A percentile compares a stretch with the other conserved stretches of the same genome.
Evolutionary conservation across 2,329 filamentous ascomycete species (phyloP).

Genomic region (Calonectria multiphialidica): DNA sequence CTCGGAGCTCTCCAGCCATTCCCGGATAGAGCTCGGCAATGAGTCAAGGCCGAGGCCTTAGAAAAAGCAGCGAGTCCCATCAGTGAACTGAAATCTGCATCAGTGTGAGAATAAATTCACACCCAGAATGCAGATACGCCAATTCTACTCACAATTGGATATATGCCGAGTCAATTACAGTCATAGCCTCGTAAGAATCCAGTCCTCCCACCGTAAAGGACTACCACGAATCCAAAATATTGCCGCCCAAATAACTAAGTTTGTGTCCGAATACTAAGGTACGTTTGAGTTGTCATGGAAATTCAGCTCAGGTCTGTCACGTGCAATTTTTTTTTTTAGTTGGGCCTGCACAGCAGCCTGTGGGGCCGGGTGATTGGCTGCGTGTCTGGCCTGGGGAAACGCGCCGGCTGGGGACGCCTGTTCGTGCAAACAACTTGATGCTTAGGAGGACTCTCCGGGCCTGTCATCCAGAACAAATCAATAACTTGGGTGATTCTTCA

Average conservation of each 20-base stretch:
- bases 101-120: background rate
- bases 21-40: constrained; percentile 31
- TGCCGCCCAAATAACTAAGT: background rate
- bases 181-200: constrained; percentile 8
- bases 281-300: background rate
- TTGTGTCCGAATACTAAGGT: background rate
- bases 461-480: background rate
- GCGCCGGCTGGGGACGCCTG: background rate
- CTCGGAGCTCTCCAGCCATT: constrained; percentile 22
- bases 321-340: background rate
- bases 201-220: background rate
- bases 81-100: constrained; percentile 21
- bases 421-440: background rate
- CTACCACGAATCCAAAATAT: background rate
- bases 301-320: background rate
- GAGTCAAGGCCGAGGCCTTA: constrained; percentile 39
- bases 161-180: background rate
- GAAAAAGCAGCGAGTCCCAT: constrained; percentile 41
- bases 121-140: background rate
- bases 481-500: background rate
- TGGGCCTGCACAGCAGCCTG: background rate
- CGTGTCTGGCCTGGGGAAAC: background rate
- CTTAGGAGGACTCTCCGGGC: background rate
- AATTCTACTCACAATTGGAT: constrained; percentile 19
- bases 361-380: background rate